These are phyloP conservation scores for Cercis canadensis DNA, from an alignment of 306 rosid species.

Conservation along the genomic window DNA sequence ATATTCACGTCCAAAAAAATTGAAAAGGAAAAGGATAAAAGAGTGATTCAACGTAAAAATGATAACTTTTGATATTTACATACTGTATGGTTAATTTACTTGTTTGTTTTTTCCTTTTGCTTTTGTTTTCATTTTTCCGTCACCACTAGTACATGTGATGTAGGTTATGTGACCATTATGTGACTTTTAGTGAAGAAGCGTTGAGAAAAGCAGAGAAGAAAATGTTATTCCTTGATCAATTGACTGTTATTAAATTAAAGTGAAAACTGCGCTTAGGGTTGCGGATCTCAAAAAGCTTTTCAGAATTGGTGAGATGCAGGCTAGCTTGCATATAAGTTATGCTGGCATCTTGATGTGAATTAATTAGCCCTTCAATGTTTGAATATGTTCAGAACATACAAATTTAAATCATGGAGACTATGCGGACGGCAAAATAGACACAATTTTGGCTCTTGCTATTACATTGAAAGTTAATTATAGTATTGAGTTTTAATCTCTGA, in stretches of 20 bases:
- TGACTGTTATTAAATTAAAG: not conserved
- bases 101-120: not conserved
- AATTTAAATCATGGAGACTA: too few species aligned
- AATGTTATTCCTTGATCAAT: conserved; percentile 5
- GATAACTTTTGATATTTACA: too few species aligned
- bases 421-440: too few species aligned
- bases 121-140: not conserved
- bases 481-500: not conserved
- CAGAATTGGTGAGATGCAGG: not conserved
- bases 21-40: not conserved
- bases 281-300: not conserved
- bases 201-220: conserved; percentile 2
- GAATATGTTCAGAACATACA: too few species aligned
- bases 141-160: not conserved
- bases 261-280: not conserved
- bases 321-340: conserved; percentile 23
- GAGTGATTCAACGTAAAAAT: not conserved
- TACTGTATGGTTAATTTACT: conserved; percentile 13
- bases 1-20: too few species aligned
- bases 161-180: not conserved
- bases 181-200: not conserved
- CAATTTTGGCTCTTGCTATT: too few species aligned
- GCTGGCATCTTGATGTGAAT: conserved; percentile 20
- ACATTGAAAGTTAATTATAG: too few species aligned
- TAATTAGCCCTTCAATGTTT: conserved; percentile 15